Evolutionary conservation across 441 rosid genomes (phyloP).

Genomic region (Gossypium schwendimanii): DNA sequence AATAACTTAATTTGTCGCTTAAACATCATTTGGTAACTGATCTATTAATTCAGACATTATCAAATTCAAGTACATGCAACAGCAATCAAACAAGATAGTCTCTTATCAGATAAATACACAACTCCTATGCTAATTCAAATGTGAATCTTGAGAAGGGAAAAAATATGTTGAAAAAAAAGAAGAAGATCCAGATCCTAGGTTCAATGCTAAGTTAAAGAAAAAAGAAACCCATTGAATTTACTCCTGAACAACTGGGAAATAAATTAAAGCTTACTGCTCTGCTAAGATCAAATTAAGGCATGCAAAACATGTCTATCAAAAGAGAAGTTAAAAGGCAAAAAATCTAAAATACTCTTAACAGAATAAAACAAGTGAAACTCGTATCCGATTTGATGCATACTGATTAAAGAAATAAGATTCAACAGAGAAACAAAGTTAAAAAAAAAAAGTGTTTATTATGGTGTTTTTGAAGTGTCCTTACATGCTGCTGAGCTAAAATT

Average conservation of each 20-base stretch:
- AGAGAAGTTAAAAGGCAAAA: too few relatives aligned
- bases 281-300: background rate
- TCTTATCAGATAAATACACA: constrained; percentile 5
- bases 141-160: background rate
- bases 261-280: background rate
- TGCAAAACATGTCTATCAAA: too few relatives aligned
- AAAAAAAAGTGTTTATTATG: background rate
- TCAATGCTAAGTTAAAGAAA: background rate
- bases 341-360: background rate
- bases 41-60: background rate
- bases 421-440: background rate
- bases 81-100: background rate
- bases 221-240: background rate
- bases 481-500: background rate
- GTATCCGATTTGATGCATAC: constrained; percentile 6
- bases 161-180: background rate
- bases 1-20: background rate
- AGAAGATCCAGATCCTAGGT: background rate
- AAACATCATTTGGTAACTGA: background rate
- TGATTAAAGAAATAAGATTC: background rate
- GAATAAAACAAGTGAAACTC: background rate
- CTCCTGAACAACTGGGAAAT: background rate
- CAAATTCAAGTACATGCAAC: background rate
- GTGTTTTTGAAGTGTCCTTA: background rate
- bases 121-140: constrained; percentile 4